Conservation (phyloP, 2,329 filamentous ascomycete genomes). For the Ophiocordyceps robertsii region DNA sequence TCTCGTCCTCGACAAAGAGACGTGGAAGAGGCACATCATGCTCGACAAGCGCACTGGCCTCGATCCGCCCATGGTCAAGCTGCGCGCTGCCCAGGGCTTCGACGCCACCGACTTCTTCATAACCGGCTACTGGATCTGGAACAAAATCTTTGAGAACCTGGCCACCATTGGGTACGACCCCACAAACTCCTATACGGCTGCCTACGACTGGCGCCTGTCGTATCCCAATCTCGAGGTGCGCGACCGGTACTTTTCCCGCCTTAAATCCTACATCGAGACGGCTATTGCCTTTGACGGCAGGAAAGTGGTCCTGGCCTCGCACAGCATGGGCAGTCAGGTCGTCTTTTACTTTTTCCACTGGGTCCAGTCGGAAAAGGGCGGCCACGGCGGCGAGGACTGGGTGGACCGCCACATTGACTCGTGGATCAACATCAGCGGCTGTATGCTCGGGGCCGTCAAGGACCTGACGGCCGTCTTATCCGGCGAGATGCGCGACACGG, state of each 20-base stretch:
- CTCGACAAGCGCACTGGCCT: slow-evolving; percentile 82
- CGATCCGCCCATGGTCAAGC: slow-evolving; percentile 79
- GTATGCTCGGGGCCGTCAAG: slow-evolving; percentile 92
- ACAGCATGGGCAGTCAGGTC: slow-evolving; percentile 97
- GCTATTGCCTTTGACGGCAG: slow-evolving; percentile 58
- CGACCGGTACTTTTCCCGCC: slow-evolving; percentile 84
- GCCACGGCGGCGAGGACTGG: slow-evolving; percentile 74
- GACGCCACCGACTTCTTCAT: slow-evolving; percentile 96
- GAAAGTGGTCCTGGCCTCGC: slow-evolving; percentile 78
- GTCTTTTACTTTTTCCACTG: slow-evolving; percentile 71
- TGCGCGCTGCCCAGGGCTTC: slow-evolving; percentile 89
- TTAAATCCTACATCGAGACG: slow-evolving; percentile 84
- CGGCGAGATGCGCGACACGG: slow-evolving; percentile 97
- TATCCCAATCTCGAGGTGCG: slow-evolving; percentile 81
- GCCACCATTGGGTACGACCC: slow-evolving; percentile 95
- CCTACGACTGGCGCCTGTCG: slow-evolving; percentile 84
- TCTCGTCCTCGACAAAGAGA: slow-evolving; percentile 80
- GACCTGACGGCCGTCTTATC: slow-evolving; percentile 81
- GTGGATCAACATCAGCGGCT: slow-evolving; percentile 97
- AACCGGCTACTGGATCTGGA: slow-evolving; percentile 95
- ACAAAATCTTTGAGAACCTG: slow-evolving; percentile 93
- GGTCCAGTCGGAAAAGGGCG: slow-evolving; percentile 68
- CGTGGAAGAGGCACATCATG: slow-evolving; percentile 96
- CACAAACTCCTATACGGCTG: slow-evolving; percentile 54
- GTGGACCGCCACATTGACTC: slow-evolving; percentile 81